phyloP scores from a whole-genome alignment of 495 filamentous ascomycete genomes.

The Articulospora tetracladia region DNA sequence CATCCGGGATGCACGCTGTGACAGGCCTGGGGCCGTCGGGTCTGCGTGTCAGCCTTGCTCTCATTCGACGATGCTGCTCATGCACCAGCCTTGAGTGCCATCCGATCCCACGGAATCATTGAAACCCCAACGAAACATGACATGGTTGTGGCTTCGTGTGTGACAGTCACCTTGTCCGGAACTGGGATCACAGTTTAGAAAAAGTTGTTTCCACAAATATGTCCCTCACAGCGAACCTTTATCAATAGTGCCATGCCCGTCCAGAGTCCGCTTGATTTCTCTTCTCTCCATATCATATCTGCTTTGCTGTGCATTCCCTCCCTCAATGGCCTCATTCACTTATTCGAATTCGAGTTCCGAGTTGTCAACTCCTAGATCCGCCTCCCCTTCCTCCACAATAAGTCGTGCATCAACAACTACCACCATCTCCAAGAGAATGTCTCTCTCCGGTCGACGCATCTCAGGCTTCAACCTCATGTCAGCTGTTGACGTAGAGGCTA shows the following conservation, averaged over 20 bases:
- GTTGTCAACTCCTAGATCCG: slow-evolving; percentile 49
- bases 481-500: slow-evolving; percentile 45
- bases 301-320: slow-evolving; percentile 1
- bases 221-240: slow-evolving; percentile 13
- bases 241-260: slow-evolving; percentile 11
- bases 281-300: slow-evolving; percentile 22
- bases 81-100: not conserved
- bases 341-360: slow-evolving; percentile 41
- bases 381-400: slow-evolving; percentile 42
- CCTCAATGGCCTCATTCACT: slow-evolving; percentile 45
- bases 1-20: not conserved
- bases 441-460: slow-evolving; percentile 44
- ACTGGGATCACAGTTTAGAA: slow-evolving; percentile 8
- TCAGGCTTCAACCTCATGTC: slow-evolving; percentile 51
- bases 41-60: not conserved
- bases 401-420: slow-evolving; percentile 49
- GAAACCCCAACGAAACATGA: slow-evolving; percentile 30
- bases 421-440: slow-evolving; percentile 49
- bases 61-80: not conserved
- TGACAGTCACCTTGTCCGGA: slow-evolving; percentile 5
- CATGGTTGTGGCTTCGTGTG: slow-evolving; percentile 12
- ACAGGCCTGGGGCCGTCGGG: not conserved
- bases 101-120: slow-evolving; percentile 7
- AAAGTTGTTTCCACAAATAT: slow-evolving; percentile 12
- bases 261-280: slow-evolving; percentile 17